phyloP scores from a whole-genome alignment of 139 green algal species.

The Micromonas pusilla region DNA sequence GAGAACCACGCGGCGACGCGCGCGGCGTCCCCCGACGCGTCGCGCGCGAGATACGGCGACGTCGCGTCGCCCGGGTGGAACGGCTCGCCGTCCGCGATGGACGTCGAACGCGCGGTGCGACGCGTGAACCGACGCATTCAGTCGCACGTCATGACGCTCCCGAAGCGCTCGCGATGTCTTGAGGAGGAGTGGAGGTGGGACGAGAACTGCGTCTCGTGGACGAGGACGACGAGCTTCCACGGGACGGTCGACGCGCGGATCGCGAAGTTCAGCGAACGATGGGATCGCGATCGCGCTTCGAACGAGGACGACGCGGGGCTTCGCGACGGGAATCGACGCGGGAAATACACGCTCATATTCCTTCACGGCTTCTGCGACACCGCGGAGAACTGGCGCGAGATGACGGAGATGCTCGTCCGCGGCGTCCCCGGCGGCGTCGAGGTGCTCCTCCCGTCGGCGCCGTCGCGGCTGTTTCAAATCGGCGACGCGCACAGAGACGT shows the following conservation, averaged over 20 bases:
- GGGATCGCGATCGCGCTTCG: neutral
- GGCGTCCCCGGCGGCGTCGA: neutral
- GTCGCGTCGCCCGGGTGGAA: neutral
- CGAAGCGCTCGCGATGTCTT: neutral
- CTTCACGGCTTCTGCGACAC: conserved; percentile 10
- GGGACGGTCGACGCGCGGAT: too few relatives aligned
- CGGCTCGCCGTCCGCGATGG: too few relatives aligned
- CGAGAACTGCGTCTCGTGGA: neutral
- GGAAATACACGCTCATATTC: neutral
- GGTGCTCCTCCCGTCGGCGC: neutral
- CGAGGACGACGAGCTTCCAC: neutral
- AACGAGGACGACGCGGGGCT: neutral
- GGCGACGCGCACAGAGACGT: neutral
- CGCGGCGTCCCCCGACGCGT: too few relatives aligned
- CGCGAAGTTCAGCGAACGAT: too few relatives aligned
- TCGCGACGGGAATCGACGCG: neutral
- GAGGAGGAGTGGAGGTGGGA: neutral
- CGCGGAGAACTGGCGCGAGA: neutral
- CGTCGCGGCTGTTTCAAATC: neutral
- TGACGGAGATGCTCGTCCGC: neutral
- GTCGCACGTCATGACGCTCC: neutral
- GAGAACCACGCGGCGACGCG: too few relatives aligned
- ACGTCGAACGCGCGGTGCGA: neutral
- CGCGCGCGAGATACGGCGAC: too few relatives aligned
- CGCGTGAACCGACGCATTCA: neutral